A percentile compares a stretch with the other conserved stretches of the same genome.
Evolutionary conservation across 2,329 filamentous ascomycete species (phyloP).

Genomic region (Sarocladiaceae sp.): DNA sequence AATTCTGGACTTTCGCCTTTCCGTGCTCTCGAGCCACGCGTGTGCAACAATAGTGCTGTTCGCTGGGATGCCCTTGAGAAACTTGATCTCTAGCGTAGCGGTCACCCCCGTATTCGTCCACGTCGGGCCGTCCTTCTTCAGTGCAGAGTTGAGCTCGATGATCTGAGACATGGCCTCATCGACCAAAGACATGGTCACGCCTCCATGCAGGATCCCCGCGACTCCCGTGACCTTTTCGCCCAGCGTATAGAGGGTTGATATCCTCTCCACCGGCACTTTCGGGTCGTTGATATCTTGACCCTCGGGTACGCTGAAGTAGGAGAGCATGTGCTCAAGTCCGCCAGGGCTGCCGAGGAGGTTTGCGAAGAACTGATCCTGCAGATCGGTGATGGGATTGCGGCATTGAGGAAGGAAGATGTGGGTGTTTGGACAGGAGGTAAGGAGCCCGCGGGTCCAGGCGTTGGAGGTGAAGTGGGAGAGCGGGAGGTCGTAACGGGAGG

Average conservation of each 20-base stretch:
- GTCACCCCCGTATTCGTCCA: conserved; percentile 26
- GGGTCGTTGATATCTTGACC: conserved; percentile 4
- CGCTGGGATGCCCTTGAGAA: conserved; percentile 24
- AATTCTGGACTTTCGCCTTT: conserved; percentile 27
- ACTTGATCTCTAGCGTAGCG: conserved; percentile 27
- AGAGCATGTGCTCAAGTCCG: conserved; percentile 27
- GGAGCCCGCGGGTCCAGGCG: conserved; percentile 28
- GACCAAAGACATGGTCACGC: conserved; percentile 26
- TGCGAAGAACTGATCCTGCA: conserved; percentile 29
- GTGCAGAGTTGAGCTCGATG: conserved; percentile 27
- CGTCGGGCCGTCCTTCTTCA: conserved; percentile 23
- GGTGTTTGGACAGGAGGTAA: conserved; percentile 18
- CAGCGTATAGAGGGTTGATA: conserved; percentile 25
- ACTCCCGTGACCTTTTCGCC: conserved; percentile 28
- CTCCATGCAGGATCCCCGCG: conserved; percentile 28
- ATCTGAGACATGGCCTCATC: conserved; percentile 31
- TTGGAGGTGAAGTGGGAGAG: conserved; percentile 26
- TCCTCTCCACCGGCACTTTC: conserved; percentile 19
- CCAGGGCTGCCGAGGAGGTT: conserved; percentile 22
- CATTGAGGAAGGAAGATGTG: conserved; percentile 28
- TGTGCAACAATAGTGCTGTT: conserved; percentile 24
- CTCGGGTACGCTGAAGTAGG: conserved; percentile 19
- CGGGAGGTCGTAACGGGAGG: not conserved
- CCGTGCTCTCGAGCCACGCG: conserved; percentile 23
- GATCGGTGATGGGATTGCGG: conserved; percentile 21